Percentiles rank a stretch among this genome's conserved stretches.
These are phyloP conservation scores for Mucor plumbeus DNA, from an alignment of 371 early-diverging fungal genomes.

Conservation along the genomic window DNA sequence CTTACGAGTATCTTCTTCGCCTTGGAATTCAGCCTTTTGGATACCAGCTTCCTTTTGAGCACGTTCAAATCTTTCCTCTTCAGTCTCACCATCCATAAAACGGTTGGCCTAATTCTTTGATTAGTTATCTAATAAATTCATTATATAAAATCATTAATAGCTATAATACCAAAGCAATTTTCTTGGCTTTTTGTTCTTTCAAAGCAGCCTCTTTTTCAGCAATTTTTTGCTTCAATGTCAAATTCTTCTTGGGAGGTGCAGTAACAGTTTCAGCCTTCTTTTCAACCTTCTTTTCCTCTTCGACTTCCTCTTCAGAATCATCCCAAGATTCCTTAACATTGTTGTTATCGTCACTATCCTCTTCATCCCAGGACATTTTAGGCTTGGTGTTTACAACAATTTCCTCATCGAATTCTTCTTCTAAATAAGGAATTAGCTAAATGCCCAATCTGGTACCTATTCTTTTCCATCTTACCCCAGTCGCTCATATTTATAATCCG, in stretches of 20 bases:
- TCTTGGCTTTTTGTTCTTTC: conserved; percentile 44
- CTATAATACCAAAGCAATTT: conserved; percentile 45
- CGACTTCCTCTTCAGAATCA: conserved; percentile 74
- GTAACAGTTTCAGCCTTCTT: conserved; percentile 44
- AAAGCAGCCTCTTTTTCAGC: conserved; percentile 59
- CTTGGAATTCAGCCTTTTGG: conserved; percentile 63
- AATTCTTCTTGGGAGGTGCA: conserved; percentile 30
- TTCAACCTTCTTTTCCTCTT: conserved; percentile 1
- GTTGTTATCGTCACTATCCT: conserved; percentile 71
- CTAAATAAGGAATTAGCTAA: conserved; percentile 12
- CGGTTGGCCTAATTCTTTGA: conserved; percentile 32
- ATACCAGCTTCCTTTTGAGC: conserved; percentile 62
- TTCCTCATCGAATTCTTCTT: conserved; percentile 47
- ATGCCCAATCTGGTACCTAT: too few relatives aligned
- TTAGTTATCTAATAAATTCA: conserved; percentile 50
- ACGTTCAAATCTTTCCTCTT: conserved; percentile 69
- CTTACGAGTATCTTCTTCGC: conserved; percentile 22
- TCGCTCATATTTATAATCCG: conserved; percentile 57
- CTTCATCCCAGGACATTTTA: conserved; percentile 76
- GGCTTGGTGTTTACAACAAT: conserved; percentile 39
- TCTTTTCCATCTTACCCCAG: conserved; percentile 62
- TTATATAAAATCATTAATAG: conserved; percentile 15
- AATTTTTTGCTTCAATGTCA: conserved; percentile 68
- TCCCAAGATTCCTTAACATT: conserved; percentile 69
- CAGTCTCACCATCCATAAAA: conserved; percentile 59